A percentile compares a stretch with the other conserved stretches of the same genome.
These are phyloP conservation scores for Epithemia pelagica DNA, from an alignment of 108 stramenopile species.

Conservation along the genomic window DNA sequence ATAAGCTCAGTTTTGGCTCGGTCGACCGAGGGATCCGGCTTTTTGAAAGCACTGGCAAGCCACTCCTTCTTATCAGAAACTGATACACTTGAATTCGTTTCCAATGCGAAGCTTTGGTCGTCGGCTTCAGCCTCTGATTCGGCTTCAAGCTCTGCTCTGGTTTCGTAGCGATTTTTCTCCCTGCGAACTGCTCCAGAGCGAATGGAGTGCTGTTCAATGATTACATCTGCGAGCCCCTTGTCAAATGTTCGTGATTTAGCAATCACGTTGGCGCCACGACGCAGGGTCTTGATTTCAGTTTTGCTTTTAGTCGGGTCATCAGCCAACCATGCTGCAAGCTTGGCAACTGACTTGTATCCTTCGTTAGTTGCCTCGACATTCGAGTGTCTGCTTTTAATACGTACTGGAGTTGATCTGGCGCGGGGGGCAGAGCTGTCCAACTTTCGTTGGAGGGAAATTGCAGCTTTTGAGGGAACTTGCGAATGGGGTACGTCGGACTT, in stretches of 20 bases:
- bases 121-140: slow-evolving; percentile 12
- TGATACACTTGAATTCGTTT: slow-evolving; percentile 25
- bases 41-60: slow-evolving; percentile 61
- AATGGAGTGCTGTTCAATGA: slow-evolving; percentile 35
- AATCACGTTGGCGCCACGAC: slow-evolving; percentile 59
- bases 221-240: slow-evolving; percentile 34
- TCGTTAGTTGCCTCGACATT: slow-evolving; percentile 68
- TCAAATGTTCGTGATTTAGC: slow-evolving; percentile 67
- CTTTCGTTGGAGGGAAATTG: slow-evolving; percentile 4
- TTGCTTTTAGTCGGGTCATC: slow-evolving; percentile 67
- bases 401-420: slow-evolving; percentile 8
- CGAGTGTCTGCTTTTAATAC: slow-evolving; percentile 12
- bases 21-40: slow-evolving; percentile 7
- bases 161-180: not conserved
- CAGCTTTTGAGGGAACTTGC: not conserved
- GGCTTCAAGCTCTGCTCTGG: no score
- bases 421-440: slow-evolving; percentile 1
- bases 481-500: slow-evolving; percentile 5
- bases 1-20: slow-evolving; percentile 27
- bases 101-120: slow-evolving; percentile 19
- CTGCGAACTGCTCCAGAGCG: slow-evolving; percentile 1
- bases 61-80: slow-evolving; percentile 66
- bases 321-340: slow-evolving; percentile 69
- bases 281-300: slow-evolving; percentile 46
- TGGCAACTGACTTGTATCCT: slow-evolving; percentile 62